A percentile compares a stretch with the other conserved stretches of the same genome.
Evolutionary conservation across 495 filamentous ascomycete genomes (phyloP).

Genomic region (Annulohypoxylon stygium): DNA sequence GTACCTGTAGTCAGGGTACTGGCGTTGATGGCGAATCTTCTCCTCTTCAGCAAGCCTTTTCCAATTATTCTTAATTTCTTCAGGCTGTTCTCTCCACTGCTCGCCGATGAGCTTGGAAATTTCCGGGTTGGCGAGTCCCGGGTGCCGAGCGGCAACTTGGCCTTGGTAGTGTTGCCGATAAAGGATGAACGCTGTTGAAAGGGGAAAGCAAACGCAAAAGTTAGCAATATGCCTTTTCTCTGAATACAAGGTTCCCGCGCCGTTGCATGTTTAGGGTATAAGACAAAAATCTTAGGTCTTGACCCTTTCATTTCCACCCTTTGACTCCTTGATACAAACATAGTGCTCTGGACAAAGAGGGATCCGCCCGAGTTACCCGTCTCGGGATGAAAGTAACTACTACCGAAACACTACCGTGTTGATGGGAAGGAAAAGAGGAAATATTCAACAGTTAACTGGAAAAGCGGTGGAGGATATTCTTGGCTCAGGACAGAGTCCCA

Average conservation of each 20-base stretch:
- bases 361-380: slow-evolving; percentile 38
- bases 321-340: slow-evolving; percentile 41
- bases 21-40: slow-evolving; percentile 87
- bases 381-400: slow-evolving; percentile 33
- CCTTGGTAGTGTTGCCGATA: slow-evolving; percentile 96
- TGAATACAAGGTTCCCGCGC: slow-evolving; percentile 13
- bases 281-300: slow-evolving; percentile 45
- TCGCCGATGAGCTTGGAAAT: slow-evolving; percentile 98
- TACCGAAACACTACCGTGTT: slow-evolving; percentile 28
- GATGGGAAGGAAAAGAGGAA: slow-evolving; percentile 27
- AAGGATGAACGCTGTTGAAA: slow-evolving; percentile 87
- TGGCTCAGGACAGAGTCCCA: slow-evolving; percentile 15
- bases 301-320: slow-evolving; percentile 49
- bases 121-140: slow-evolving; percentile 93
- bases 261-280: slow-evolving; percentile 22
- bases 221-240: slow-evolving; percentile 30
- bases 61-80: slow-evolving; percentile 87
- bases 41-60: slow-evolving; percentile 94
- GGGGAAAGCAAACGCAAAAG: slow-evolving; percentile 32
- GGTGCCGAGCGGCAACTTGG: slow-evolving; percentile 81
- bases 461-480: slow-evolving; percentile 20
- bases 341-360: slow-evolving; percentile 36
- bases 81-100: slow-evolving; percentile 82
- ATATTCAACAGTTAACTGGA: slow-evolving; percentile 40
- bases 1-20: slow-evolving; percentile 95